phyloP scores from a whole-genome alignment of 345 rosid genomes.

The Brassica napus region Da-Ae NC_063448.1:25522501-25523000 shows the following conservation, averaged over 20 bases:
- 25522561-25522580: no score
- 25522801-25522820: not conserved
- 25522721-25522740: not conserved
- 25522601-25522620: not conserved
- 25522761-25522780: conserved; percentile 9
- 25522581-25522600: no score
- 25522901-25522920: not conserved
- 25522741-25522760: not conserved
- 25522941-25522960: not conserved
- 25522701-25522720: not conserved
- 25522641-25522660: not conserved
- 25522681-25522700: not conserved
- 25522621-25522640: not conserved
- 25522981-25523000: conserved; percentile 4
- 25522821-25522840: conserved; percentile 8
- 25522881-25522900: not conserved
- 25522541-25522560: no score
- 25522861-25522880: not conserved
- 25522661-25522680: not conserved
- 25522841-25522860: conserved; percentile 17
- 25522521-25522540: no score
- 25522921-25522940: not conserved
- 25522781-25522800: not conserved
- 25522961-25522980: not conserved
- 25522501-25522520: no score